phyloP scores from a whole-genome alignment of 2,329 filamentous ascomycete genomes.

The Botrytis squamosa region DNA sequence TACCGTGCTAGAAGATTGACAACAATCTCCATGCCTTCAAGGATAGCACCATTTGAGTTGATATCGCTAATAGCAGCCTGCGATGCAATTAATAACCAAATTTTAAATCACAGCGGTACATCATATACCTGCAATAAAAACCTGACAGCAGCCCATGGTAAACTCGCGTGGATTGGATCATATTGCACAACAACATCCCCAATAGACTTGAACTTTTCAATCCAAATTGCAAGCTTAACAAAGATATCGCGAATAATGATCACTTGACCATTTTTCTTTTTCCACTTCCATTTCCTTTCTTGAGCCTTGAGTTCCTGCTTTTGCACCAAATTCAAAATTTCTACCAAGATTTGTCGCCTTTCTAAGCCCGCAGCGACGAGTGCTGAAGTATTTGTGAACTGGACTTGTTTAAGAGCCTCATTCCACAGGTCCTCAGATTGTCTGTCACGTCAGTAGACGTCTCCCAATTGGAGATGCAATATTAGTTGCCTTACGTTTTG shows the following conservation, averaged over 20 bases:
- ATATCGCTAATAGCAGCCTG: not conserved
- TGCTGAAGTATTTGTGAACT: not conserved
- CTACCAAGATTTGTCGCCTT: not conserved
- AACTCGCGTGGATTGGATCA: constrained; percentile 24
- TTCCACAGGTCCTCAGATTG: not conserved
- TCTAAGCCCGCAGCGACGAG: not conserved
- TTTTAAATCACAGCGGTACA: not conserved
- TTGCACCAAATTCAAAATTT: not conserved
- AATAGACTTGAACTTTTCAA: constrained; percentile 24
- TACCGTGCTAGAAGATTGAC: constrained; percentile 14
- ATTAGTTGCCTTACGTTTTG: not conserved
- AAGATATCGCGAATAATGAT: constrained; percentile 24
- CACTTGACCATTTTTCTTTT: constrained; percentile 13
- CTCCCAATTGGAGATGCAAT: not conserved
- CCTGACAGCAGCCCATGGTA: constrained; percentile 26
- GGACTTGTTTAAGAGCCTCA: not conserved
- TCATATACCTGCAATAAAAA: constrained; percentile 22
- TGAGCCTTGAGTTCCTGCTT: not conserved
- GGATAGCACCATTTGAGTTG: constrained; percentile 18
- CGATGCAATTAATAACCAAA: not conserved
- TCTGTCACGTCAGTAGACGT: not conserved
- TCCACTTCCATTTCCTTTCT: not conserved
- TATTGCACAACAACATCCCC: constrained; percentile 23
- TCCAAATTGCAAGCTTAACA: constrained; percentile 22
- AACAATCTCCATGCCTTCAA: constrained; percentile 23